Base-by-base conservation (phyloP, 2,329 filamentous ascomycete species). In the Fusarium stilboides region DNA sequence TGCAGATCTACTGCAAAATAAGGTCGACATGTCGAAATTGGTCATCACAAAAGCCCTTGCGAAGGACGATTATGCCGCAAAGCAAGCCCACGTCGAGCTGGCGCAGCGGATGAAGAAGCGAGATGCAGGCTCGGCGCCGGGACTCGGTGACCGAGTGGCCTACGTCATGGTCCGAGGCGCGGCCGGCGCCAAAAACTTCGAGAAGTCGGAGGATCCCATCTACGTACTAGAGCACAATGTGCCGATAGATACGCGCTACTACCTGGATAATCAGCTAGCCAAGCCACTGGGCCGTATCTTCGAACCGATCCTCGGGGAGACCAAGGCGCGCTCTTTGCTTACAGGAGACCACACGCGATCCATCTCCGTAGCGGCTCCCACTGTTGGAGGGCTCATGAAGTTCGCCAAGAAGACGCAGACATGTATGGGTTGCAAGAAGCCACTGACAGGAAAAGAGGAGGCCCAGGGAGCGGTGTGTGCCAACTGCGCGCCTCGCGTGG, bases 381-480 rank as follows among this genome's bases (percentile, higher is more conserved):
- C 92, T 0, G 88, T 97, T 65, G 96, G 96, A 58, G 96, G 96
- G 0, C 84, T 99, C 68, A 99, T 99, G 96, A 98, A 97, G 82
- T 99, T 98, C 77, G 88, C 96, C 34, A 98, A 97, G 84, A 98
- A 97, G 84, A 99, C 96, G 5, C 91, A 94, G 82, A 98, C 96
- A 0, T 99, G 96, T 80, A 97, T 99, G 92, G 96, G 94, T 5
- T 99, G 96, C 88, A 99, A 98, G 87, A 98, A 98, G 80, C 96
- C 96, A 5, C 86, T 99, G 50, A 90, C 88, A 8, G 89, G 89
- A 62, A 92, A 93, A 72, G 88, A 92, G 45, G 95, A 98, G 80
- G 89, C 87, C 71, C 88, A 88, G 7, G 95, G 95, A 6, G 96
- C 97, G 0, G 94, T 98, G 15, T 99, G 96, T 79, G 86, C 89